Percentiles rank a stretch among this genome's conserved stretches.
Evolutionary conservation across 164 flowering plant species (phyloP).

Genomic region (Magnolia changhungtana): DNA sequence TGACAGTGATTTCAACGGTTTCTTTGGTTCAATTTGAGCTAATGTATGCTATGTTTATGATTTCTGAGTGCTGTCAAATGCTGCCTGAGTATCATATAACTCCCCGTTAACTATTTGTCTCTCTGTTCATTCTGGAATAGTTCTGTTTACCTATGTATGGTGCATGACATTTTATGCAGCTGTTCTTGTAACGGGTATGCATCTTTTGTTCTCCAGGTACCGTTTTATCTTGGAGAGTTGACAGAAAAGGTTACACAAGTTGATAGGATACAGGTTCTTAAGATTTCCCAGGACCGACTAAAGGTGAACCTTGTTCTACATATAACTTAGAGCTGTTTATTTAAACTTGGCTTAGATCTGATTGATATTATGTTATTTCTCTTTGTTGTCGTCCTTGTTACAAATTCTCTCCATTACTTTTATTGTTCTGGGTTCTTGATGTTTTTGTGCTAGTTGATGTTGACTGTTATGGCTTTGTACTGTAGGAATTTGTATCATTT

Average conservation of each 20-base stretch:
- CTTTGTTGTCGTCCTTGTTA: not conserved
- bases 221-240: conserved; percentile 87
- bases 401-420: not conserved
- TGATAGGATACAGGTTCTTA: conserved; percentile 62
- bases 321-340: not conserved
- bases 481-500: conserved; percentile 78
- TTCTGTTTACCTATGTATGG: not conserved
- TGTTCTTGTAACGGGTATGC: not conserved
- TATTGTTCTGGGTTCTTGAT: not conserved
- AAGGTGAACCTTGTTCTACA: conserved; percentile 46
- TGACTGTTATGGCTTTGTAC: conserved; percentile 9
- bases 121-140: not conserved
- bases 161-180: not conserved
- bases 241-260: conserved; percentile 62
- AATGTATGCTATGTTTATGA: too few species aligned
- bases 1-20: too few species aligned
- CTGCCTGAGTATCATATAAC: too few species aligned
- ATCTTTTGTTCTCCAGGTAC: conserved; percentile 48
- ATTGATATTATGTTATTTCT: not conserved
- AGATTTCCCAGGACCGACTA: conserved; percentile 64
- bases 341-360: not conserved
- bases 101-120: too few species aligned
- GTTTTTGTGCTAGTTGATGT: not conserved
- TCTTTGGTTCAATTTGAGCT: too few species aligned
- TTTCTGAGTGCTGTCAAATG: too few species aligned